Conservation (phyloP, 2,329 filamentous ascomycete species). For the Karstenula rhodostoma region DNA sequence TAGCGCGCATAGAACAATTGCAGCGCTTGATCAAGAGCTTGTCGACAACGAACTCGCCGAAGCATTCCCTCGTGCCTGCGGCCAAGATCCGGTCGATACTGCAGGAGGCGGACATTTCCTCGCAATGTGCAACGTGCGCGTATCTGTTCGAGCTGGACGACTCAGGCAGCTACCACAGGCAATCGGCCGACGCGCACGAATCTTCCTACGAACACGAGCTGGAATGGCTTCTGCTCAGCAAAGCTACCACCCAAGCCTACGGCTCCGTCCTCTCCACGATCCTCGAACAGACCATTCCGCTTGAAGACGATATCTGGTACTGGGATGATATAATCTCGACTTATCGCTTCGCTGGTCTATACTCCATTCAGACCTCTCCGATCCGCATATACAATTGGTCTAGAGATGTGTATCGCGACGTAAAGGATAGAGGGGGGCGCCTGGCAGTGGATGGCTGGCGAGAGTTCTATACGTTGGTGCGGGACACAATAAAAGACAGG, state of each 20-base stretch:
- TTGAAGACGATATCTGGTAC: conserved; percentile 91
- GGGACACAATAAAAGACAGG: conserved; percentile 75
- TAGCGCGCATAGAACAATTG: conserved; percentile 64
- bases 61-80: conserved; percentile 66
- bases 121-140: conserved; percentile 47
- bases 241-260: conserved; percentile 90
- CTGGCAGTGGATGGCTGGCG: conserved; percentile 56
- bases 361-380: conserved; percentile 87
- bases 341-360: conserved; percentile 79
- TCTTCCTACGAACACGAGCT: conserved; percentile 74
- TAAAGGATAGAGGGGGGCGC: conserved; percentile 52
- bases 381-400: conserved; percentile 75
- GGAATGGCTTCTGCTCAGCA: conserved; percentile 89
- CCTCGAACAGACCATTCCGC: conserved; percentile 80
- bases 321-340: conserved; percentile 91
- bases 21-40: conserved; percentile 74
- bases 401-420: conserved; percentile 73
- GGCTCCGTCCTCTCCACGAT: conserved; percentile 80
- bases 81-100: conserved; percentile 68
- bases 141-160: conserved; percentile 46
- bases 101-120: conserved; percentile 65
- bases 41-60: conserved; percentile 72
- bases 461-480: conserved; percentile 82
- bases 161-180: conserved; percentile 36
- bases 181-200: conserved; percentile 20